phyloP scores from a whole-genome alignment of 192 early-diverging fungal genomes.

The Coemansia sp. region DNA sequence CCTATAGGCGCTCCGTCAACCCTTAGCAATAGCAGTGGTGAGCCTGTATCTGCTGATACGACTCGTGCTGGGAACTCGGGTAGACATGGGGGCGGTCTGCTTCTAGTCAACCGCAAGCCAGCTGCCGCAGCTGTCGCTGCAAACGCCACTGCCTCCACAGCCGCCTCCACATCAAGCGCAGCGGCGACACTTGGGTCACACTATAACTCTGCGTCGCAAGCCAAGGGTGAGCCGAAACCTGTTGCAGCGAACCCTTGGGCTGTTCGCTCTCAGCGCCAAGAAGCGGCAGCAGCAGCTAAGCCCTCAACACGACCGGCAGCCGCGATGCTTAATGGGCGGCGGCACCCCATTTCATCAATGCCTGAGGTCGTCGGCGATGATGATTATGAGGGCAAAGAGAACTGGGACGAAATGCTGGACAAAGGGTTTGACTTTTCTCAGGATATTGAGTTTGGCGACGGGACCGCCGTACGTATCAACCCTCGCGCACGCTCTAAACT shows the following conservation, averaged over 20 bases:
- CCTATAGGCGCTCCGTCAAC: slow-evolving; percentile 16
- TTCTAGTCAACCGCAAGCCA: slow-evolving; percentile 27
- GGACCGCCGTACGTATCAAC: slow-evolving; percentile 7
- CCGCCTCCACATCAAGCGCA: neutral
- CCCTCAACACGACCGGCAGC: neutral
- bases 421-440: slow-evolving; percentile 27
- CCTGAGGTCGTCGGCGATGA: neutral
- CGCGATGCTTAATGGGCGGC: slow-evolving; percentile 5
- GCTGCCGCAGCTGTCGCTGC: neutral
- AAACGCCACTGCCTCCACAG: neutral
- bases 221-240: neutral
- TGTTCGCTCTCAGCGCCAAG: slow-evolving; percentile 11
- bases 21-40: neutral
- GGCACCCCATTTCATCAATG: slow-evolving; percentile 9
- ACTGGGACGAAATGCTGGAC: slow-evolving; percentile 30
- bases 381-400: neutral
- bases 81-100: slow-evolving; percentile 7
- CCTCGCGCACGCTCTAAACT: neutral
- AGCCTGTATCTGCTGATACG: neutral
- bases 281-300: slow-evolving; percentile 1
- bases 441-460: slow-evolving; percentile 12
- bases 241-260: slow-evolving; percentile 30
- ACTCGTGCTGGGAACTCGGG: slow-evolving; percentile 1
- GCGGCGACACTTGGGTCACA: neutral
- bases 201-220: neutral